phyloP scores from a whole-genome alignment of 441 rosid genomes.

The Biscutella laevigata region DNA sequence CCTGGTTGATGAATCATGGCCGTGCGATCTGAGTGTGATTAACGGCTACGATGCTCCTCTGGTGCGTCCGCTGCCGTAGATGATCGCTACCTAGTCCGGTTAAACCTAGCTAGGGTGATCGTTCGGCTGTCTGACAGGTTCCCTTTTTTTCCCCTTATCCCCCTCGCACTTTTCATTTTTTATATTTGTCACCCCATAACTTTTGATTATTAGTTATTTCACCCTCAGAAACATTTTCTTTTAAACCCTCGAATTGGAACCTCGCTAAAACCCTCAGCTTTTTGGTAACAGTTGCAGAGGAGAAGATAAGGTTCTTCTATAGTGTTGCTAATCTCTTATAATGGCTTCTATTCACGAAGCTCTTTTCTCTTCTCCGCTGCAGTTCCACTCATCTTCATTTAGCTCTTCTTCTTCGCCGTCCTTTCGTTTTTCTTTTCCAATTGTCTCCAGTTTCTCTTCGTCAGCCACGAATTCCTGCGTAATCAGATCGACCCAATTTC shows the following conservation, averaged over 20 bases:
- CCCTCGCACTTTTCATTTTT: background rate
- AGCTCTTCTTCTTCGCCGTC: constrained; percentile 14
- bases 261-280: constrained; percentile 17
- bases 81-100: no score
- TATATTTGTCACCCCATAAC: background rate
- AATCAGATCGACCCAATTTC: constrained; percentile 10
- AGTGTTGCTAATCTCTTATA: background rate
- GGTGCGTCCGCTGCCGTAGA: background rate
- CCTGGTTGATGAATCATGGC: background rate
- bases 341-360: constrained; percentile 38
- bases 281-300: background rate
- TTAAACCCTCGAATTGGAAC: background rate
- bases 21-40: background rate
- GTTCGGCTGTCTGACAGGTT: constrained; percentile 25
- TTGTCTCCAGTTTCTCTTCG: constrained; percentile 12
- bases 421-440: constrained; percentile 5
- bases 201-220: background rate
- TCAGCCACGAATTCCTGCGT: background rate
- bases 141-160: background rate
- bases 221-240: background rate
- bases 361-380: constrained; percentile 20
- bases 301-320: constrained; percentile 20
- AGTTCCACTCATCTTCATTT: constrained; percentile 12
- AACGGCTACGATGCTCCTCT: background rate
- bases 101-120: constrained; percentile 25